phyloP scores from a whole-genome alignment of 805 yeast genomes.

The Schwanniomyces vanrijiae region DNA sequence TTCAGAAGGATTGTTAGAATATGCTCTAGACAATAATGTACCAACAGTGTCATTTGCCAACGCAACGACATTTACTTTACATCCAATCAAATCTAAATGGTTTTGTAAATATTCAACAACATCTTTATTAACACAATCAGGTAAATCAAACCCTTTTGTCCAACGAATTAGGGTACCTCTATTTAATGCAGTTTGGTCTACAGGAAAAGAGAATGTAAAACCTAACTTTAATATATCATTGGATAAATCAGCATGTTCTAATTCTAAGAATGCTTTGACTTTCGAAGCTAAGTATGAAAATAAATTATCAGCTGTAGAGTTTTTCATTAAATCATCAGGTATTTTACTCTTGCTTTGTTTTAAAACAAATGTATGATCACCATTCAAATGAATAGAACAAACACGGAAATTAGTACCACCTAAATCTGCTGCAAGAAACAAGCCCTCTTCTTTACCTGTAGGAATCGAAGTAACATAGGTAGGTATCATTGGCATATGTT shows the following conservation, averaged over 20 bases:
- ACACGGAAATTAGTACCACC: constrained; percentile 98
- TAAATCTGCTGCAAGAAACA: constrained; percentile 84
- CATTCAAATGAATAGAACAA: constrained; percentile 77
- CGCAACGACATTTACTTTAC: constrained; percentile 77
- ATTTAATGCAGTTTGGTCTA: constrained; percentile 76
- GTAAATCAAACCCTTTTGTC: constrained; percentile 93
- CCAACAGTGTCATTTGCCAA: constrained; percentile 97
- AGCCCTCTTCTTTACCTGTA: constrained; percentile 79
- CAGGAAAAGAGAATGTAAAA: constrained; percentile 93
- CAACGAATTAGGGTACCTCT: constrained; percentile 85
- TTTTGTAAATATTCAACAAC: constrained; percentile 72
- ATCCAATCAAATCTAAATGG: constrained; percentile 57
- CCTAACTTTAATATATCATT: constrained; percentile 64
- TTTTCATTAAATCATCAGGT: constrained; percentile 74
- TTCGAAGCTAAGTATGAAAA: constrained; percentile 75
- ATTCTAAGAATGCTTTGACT: constrained; percentile 61
- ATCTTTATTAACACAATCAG: constrained; percentile 83
- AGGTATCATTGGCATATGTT: constrained; percentile 82
- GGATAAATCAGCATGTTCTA: constrained; percentile 56
- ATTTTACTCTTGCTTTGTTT: constrained; percentile 77
- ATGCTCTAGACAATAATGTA: constrained; percentile 84
- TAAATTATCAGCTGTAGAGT: constrained; percentile 60
- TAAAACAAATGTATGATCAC: constrained; percentile 75
- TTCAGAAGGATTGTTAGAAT: constrained; percentile 60
- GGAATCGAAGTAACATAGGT: constrained; percentile 85